Conservation (phyloP, 1,139 yeast species). For the Candida sanyaensis region DNA sequence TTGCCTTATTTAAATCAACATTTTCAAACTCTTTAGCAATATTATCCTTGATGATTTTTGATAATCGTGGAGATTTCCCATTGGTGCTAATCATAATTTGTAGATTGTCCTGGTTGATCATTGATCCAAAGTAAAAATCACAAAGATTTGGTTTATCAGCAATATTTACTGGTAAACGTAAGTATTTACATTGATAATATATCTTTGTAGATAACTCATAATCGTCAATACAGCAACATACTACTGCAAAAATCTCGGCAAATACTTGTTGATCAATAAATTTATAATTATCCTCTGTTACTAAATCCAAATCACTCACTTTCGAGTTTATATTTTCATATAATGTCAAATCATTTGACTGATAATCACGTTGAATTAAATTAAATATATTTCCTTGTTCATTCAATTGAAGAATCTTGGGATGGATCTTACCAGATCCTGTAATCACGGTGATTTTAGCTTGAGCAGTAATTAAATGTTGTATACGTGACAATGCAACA, state of each 20-base stretch:
- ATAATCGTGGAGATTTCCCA: slow-evolving; percentile 79
- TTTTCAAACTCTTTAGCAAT: slow-evolving; percentile 46
- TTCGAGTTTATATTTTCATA: slow-evolving; percentile 33
- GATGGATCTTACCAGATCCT: slow-evolving; percentile 44
- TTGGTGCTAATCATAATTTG: slow-evolving; percentile 85
- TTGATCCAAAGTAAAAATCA: slow-evolving; percentile 85
- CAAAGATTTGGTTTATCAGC: slow-evolving; percentile 85
- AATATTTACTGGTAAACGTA: slow-evolving; percentile 69
- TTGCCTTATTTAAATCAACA: slow-evolving; percentile 54
- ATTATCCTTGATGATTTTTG: slow-evolving; percentile 62
- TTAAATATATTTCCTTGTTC: slow-evolving; percentile 44
- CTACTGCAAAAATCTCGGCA: slow-evolving; percentile 56
- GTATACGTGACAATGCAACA: slow-evolving; percentile 72
- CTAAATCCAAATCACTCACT: slow-evolving; percentile 19
- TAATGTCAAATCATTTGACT: slow-evolving; percentile 48
- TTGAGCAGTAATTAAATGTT: slow-evolving; percentile 66
- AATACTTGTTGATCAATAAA: slow-evolving; percentile 34
- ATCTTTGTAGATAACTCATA: slow-evolving; percentile 60
- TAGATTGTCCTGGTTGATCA: slow-evolving; percentile 72
- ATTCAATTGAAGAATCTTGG: slow-evolving; percentile 40
- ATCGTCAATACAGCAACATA: slow-evolving; percentile 77
- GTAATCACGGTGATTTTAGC: slow-evolving; percentile 72
- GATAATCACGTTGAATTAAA: slow-evolving; percentile 43
- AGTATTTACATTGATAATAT: slow-evolving; percentile 57
- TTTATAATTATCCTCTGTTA: slow-evolving; percentile 29